Percentiles rank a stretch among this genome's conserved stretches.
These are phyloP conservation scores for Domatiomyces globalis DNA, from an alignment of 2,329 filamentous ascomycete genomes.

Conservation along the genomic window DNA sequence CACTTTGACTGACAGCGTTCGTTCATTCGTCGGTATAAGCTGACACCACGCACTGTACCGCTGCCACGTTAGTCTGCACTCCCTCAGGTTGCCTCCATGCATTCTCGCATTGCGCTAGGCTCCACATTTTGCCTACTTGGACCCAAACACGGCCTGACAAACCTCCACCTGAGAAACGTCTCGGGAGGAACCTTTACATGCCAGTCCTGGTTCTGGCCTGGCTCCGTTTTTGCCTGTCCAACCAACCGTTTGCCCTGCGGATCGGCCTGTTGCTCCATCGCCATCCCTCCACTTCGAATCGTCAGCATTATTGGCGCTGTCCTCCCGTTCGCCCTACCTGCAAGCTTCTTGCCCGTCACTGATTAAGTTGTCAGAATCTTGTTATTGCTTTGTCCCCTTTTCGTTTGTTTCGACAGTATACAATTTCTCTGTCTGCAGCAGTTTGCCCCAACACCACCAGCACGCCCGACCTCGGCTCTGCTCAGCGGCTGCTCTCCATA, in stretches of 20 bases:
- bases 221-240: background rate
- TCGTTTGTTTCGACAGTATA: background rate
- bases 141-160: background rate
- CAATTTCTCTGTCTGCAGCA: background rate
- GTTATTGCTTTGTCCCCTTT: background rate
- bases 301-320: conserved; percentile 8
- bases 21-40: background rate
- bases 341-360: background rate
- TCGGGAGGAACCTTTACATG: background rate
- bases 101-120: background rate
- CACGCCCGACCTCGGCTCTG: background rate
- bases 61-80: background rate
- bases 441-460: background rate
- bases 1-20: background rate
- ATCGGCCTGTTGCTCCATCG: conserved; percentile 7
- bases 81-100: background rate
- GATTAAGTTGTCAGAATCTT: background rate
- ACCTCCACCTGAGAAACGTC: background rate
- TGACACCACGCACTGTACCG: background rate
- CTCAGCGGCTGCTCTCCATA: background rate
- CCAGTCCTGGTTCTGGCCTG: background rate
- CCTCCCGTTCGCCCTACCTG: conserved; percentile 1
- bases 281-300: conserved; percentile 13
- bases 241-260: conserved; percentile 14
- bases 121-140: background rate